Conservation (phyloP, 2,329 filamentous ascomycete species). For the Cordyceps pruinosa region DNA sequence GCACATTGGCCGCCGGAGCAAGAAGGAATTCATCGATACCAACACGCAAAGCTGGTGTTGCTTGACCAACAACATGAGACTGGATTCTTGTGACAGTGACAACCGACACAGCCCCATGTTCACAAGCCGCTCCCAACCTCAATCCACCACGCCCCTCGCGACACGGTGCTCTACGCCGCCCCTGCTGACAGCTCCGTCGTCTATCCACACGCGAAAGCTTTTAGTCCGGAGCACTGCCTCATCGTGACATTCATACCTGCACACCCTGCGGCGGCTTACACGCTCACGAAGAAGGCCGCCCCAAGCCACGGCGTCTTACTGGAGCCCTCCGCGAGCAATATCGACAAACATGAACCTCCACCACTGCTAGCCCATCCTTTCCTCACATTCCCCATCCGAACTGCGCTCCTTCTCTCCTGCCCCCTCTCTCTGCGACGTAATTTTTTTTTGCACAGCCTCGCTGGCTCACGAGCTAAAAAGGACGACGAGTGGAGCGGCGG, state of each 20-base stretch:
- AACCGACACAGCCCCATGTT: too few species aligned
- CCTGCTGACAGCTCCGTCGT: background rate
- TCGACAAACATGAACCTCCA: background rate
- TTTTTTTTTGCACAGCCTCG: conserved; percentile 2
- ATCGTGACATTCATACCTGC: background rate
- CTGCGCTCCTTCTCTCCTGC: background rate
- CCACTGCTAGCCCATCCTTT: background rate
- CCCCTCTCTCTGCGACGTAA: background rate
- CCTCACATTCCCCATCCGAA: background rate
- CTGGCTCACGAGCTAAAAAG: background rate
- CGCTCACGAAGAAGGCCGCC: background rate
- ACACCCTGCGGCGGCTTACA: background rate
- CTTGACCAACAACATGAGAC: background rate
- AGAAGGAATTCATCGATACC: background rate
- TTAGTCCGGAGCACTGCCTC: conserved; percentile 5
- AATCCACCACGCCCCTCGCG: background rate
- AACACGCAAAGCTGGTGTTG: background rate
- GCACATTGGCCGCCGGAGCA: background rate
- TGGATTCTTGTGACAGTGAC: too few species aligned
- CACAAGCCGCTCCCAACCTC: background rate
- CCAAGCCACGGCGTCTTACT: background rate
- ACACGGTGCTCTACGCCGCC: background rate
- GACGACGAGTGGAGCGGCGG: background rate
- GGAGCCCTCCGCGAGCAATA: background rate
- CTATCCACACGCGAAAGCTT: background rate